Evolutionary conservation across 1,284 basidiomycete species (phyloP).

Genomic region (Austroboletus novae-zelandiae): DNA sequence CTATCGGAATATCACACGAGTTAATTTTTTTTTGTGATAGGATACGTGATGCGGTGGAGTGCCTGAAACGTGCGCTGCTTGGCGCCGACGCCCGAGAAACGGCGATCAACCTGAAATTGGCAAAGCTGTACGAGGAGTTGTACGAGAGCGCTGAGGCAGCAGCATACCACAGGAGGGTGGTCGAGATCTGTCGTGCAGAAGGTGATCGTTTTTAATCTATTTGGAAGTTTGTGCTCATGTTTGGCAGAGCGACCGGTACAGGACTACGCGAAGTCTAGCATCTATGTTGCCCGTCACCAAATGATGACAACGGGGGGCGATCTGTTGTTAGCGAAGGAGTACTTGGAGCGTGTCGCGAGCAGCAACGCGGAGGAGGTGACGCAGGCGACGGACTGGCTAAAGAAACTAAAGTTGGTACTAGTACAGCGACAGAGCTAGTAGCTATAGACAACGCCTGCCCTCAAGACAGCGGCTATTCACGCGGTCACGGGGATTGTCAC

Average conservation of each 20-base stretch:
- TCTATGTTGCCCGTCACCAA: slow-evolving; percentile 80
- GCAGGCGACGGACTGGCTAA: slow-evolving; percentile 62
- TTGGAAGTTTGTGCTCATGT: slow-evolving; percentile 9
- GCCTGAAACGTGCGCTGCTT: slow-evolving; percentile 84
- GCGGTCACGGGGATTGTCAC: slow-evolving; percentile 43
- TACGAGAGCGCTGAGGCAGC: slow-evolving; percentile 65
- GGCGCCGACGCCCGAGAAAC: slow-evolving; percentile 82
- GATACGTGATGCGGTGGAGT: slow-evolving; percentile 82
- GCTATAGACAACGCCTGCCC: slow-evolving; percentile 31
- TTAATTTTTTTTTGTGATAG: slow-evolving; percentile 31
- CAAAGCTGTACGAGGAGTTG: slow-evolving; percentile 69
- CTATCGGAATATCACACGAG: background rate
- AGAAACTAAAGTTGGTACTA: slow-evolving; percentile 44
- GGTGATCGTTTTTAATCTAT: slow-evolving; percentile 29
- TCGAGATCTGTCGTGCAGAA: slow-evolving; percentile 69
- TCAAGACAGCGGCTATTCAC: slow-evolving; percentile 34
- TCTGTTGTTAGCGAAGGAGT: slow-evolving; percentile 58
- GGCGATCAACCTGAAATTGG: slow-evolving; percentile 74
- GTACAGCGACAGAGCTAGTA: slow-evolving; percentile 18
- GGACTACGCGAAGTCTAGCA: slow-evolving; percentile 76
- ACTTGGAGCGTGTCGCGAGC: slow-evolving; percentile 66
- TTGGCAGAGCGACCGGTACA: slow-evolving; percentile 60
- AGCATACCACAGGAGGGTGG: slow-evolving; percentile 69
- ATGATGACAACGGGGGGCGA: slow-evolving; percentile 60
- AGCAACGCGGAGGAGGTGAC: slow-evolving; percentile 77